Base-by-base conservation (phyloP, 768 basidiomycete species). In the Kwoniella botswanensis region DNA sequence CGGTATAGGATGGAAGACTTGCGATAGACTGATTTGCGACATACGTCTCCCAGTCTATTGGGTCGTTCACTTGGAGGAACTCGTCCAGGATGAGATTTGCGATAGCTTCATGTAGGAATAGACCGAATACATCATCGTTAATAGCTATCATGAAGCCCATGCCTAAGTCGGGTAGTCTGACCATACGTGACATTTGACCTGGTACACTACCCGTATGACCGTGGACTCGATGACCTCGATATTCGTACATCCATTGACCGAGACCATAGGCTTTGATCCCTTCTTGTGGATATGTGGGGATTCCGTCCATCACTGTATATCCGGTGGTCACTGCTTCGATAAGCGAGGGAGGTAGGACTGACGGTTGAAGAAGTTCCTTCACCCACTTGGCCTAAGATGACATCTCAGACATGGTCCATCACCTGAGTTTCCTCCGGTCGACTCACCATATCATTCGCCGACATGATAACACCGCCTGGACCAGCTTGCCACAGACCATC, bases 401-500 rank as follows among this genome's bases (percentile, higher is more conserved):
- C 35, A 21, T 1, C 35, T 15, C 46, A 12, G 24, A 15, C 18
- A 4, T 18, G 50, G 18, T 11, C 22, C 13, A n/a, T 60, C 29
- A 61, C 9, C 65, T 55, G 21, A n/a, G 2, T 12, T 17, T 12
- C 12, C n/a, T 12, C 10, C 65, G 11, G 24, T 53, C 35, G 21
- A 63, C 78, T 74, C 42, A 79, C 79, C 68, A 81, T 74, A 63
- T 83, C 82, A 3, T 50, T 63, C 1, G 68, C 71, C 21, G 62
- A 68, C 5, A 68, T 67, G 26, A 79, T 73, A 0, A 82, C 59
- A 7, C 80, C 82, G 1, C 81, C 80, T 3, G 78, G 53, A 12
- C 79, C 81, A 67, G 71, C 75, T 46, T 64, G 42, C 50, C 62
- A 63, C 5, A 70, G 59, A 1, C 61, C 73, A 66, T 79, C 72